Conservation (phyloP, 371 early-diverging fungal genomes). For the Enterocytospora artemiae region DNA sequence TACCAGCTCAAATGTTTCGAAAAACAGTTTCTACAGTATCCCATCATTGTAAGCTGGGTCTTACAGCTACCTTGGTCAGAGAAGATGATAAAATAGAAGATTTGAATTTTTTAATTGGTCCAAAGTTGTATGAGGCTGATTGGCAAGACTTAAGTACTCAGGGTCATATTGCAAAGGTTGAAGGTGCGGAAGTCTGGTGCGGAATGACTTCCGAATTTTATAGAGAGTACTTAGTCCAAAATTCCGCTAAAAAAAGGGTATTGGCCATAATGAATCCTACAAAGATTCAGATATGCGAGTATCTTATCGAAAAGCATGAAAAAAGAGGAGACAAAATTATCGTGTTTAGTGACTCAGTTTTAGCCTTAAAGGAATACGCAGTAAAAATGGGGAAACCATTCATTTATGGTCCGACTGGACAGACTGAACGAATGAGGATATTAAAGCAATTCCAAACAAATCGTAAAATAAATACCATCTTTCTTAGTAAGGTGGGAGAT, state of each 20-base stretch:
- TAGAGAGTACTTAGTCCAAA: constrained; percentile 69
- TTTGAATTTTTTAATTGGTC: constrained; percentile 95
- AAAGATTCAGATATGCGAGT: constrained; percentile 92
- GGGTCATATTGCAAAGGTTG: constrained; percentile 93
- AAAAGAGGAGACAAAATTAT: constrained; percentile 92
- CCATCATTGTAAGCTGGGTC: constrained; percentile 89
- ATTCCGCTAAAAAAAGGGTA: constrained; percentile 63
- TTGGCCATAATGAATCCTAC: constrained; percentile 92
- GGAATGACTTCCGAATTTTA: constrained; percentile 94
- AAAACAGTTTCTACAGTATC: constrained; percentile 81
- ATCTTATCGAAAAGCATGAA: constrained; percentile 84
- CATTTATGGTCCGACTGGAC: constrained; percentile 88
- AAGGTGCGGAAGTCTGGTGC: constrained; percentile 97
- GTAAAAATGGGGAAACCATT: constrained; percentile 74
- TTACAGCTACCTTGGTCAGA: constrained; percentile 94
- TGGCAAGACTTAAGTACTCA: constrained; percentile 93
- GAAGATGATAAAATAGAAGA: constrained; percentile 98
- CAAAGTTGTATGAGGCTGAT: constrained; percentile 97
- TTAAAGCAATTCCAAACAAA: constrained; percentile 85
- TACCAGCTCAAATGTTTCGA: constrained; percentile 95
- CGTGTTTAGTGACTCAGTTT: constrained; percentile 96
- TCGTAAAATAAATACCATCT: constrained; percentile 80
- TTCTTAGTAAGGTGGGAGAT: constrained; percentile 95
- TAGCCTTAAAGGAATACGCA: constrained; percentile 86
- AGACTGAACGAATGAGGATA: constrained; percentile 83